A percentile compares a stretch with the other conserved stretches of the same genome.
These are phyloP conservation scores for Jamesozyma spencerorum DNA, from an alignment of 805 yeast species.

Conservation along the genomic window DNA sequence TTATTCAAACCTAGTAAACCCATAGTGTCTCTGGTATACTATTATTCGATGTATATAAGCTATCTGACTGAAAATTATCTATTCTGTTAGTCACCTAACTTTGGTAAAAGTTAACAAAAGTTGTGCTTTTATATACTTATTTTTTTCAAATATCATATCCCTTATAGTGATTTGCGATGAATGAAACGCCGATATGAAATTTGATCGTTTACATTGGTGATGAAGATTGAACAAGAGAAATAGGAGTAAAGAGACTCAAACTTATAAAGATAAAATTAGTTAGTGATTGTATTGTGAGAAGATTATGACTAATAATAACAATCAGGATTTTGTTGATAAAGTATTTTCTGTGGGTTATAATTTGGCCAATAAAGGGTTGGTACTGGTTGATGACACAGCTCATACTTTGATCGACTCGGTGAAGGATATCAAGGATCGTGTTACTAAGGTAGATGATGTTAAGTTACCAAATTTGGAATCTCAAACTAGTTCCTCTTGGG, in stretches of 20 bases:
- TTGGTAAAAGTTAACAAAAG: too few relatives aligned
- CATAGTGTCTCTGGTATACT: background rate
- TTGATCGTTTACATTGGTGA: too few relatives aligned
- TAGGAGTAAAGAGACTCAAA: too few relatives aligned
- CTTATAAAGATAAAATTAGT: too few relatives aligned
- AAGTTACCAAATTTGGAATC: background rate
- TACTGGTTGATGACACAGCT: conserved; percentile 7
- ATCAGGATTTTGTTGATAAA: conserved; percentile 20
- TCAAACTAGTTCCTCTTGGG: background rate
- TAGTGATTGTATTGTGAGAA: too few relatives aligned
- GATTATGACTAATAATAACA: too few relatives aligned
- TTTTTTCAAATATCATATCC: background rate
- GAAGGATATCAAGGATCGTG: conserved; percentile 2
- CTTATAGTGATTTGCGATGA: background rate
- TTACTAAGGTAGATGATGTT: background rate
- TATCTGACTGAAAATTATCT: too few relatives aligned
- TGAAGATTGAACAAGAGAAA: too few relatives aligned
- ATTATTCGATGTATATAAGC: background rate
- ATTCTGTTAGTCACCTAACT: too few relatives aligned
- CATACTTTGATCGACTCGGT: conserved; percentile 7
- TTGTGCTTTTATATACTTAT: background rate
- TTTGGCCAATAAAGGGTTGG: conserved; percentile 7
- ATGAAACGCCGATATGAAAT: too few relatives aligned
- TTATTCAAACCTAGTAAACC: conserved; percentile 67
- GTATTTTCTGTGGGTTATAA: conserved; percentile 17